Percentiles rank a stretch among this genome's conserved stretches.
phyloP scores from a whole-genome alignment of 495 filamentous ascomycete genomes.

The Penicillium steckii region DNA sequence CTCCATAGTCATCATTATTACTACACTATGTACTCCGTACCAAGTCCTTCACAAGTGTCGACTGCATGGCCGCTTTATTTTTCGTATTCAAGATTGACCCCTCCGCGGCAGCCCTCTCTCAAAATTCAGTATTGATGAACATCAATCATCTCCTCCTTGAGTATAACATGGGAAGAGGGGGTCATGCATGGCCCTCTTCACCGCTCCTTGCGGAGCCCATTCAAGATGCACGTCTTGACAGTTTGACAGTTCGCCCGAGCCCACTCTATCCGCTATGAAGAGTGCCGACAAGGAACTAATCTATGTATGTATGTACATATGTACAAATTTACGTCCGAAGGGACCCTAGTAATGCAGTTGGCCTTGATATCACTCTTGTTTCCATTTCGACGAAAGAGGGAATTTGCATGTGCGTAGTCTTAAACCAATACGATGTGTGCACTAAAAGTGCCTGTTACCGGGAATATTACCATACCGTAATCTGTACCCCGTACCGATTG shows the following conservation, averaged over 20 bases:
- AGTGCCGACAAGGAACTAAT: conserved; percentile 11
- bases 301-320: too few relatives aligned
- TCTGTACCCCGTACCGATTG: not conserved
- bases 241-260: not conserved
- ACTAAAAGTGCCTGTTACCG: not conserved
- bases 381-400: too few relatives aligned
- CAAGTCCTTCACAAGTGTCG: not conserved
- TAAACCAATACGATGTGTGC: not conserved
- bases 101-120: not conserved
- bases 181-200: conserved; percentile 11
- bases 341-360: conserved; percentile 10
- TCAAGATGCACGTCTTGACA: not conserved
- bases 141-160: not conserved
- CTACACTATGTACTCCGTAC: not conserved
- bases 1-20: not conserved
- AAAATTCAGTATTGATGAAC: not conserved
- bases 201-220: conserved; percentile 13
- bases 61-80: too few relatives aligned
- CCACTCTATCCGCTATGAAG: conserved; percentile 5
- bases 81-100: not conserved
- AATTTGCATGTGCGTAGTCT: too few relatives aligned
- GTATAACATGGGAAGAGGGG: not conserved
- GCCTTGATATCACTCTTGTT: conserved; percentile 7
- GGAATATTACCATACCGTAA: conserved; percentile 15
- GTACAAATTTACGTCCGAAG: too few relatives aligned